phyloP scores from a whole-genome alignment of 139 green algal genomes.

The Axilococcus clingmanii region DNA sequence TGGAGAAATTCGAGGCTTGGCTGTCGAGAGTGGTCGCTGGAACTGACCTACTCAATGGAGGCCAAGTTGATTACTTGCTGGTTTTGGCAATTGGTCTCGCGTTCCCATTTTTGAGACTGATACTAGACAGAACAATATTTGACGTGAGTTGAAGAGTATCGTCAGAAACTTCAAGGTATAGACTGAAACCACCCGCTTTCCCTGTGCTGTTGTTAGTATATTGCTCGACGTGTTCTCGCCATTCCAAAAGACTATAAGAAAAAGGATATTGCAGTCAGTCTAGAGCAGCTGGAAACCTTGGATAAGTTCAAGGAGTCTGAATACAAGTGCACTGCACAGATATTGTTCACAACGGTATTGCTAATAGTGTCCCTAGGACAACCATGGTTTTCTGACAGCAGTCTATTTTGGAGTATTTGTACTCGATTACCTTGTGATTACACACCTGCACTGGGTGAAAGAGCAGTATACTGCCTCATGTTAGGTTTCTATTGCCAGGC shows the following conservation, averaged over 20 bases:
- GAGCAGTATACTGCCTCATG: constrained; percentile 67
- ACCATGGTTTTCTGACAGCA: constrained; percentile 37
- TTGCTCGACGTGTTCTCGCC: not conserved
- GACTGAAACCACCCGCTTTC: not conserved
- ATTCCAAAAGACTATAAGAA: constrained; percentile 18
- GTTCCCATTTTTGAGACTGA: constrained; percentile 21
- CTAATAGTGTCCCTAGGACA: constrained; percentile 11
- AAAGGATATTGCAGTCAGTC: constrained; percentile 2
- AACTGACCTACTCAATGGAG: constrained; percentile 10
- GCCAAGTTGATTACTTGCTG: constrained; percentile 13
- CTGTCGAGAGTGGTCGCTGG: constrained; percentile 6
- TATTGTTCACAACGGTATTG: constrained; percentile 17
- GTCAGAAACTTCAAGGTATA: not conserved
- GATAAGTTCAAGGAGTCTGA: constrained; percentile 24
- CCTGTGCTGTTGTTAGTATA: not conserved
- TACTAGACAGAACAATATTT: constrained; percentile 18
- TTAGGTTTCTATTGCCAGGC: constrained; percentile 68
- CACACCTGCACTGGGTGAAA: constrained; percentile 25
- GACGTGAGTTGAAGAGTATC: constrained; percentile 7
- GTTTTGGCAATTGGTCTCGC: constrained; percentile 6
- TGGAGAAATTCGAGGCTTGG: not conserved
- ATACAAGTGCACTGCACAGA: constrained; percentile 25
- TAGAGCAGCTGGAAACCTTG: not conserved
- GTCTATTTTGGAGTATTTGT: constrained; percentile 50
- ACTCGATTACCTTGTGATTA: constrained; percentile 48